Conservation (phyloP, 495 filamentous ascomycete species). For the Aspergillus sclerotiicarbonarius region DNA sequence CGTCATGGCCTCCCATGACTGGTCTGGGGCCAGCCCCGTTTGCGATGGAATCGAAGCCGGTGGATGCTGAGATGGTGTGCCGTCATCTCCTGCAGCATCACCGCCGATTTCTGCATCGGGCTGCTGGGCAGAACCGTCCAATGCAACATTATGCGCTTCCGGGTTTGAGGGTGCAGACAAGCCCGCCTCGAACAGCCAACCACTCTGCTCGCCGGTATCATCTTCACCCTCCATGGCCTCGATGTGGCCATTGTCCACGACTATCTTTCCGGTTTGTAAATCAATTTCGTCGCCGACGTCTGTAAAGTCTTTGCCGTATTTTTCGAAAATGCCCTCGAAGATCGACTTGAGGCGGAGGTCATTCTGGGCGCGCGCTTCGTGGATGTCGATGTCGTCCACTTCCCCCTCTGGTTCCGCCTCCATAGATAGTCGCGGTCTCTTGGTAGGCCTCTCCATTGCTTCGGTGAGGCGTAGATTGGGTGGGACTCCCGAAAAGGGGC, state of each 20-base stretch:
- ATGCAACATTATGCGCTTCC: background rate
- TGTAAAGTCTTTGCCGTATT: slow-evolving; percentile 80
- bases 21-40: background rate
- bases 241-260: slow-evolving; percentile 87
- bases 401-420: slow-evolving; percentile 42
- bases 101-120: slow-evolving; percentile 3
- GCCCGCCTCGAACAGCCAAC: slow-evolving; percentile 16
- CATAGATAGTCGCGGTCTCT: slow-evolving; percentile 53
- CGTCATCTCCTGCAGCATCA: slow-evolving; percentile 1
- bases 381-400: slow-evolving; percentile 41
- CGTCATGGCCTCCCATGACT: slow-evolving; percentile 1
- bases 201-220: slow-evolving; percentile 36
- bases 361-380: slow-evolving; percentile 58
- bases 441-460: slow-evolving; percentile 56
- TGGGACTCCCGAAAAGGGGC: background rate
- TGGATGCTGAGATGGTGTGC: background rate
- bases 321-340: slow-evolving; percentile 84
- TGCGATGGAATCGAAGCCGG: slow-evolving; percentile 9
- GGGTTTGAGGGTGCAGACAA: background rate
- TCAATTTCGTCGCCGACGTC: slow-evolving; percentile 82
- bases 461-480: background rate
- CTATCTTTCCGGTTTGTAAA: slow-evolving; percentile 69
- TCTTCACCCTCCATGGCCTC: slow-evolving; percentile 52
- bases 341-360: slow-evolving; percentile 68
- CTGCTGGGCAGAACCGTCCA: background rate